These are phyloP conservation scores for Casaregolazyma suthepensis DNA, from an alignment of 1,139 yeast genomes.

Conservation along the genomic window DNA sequence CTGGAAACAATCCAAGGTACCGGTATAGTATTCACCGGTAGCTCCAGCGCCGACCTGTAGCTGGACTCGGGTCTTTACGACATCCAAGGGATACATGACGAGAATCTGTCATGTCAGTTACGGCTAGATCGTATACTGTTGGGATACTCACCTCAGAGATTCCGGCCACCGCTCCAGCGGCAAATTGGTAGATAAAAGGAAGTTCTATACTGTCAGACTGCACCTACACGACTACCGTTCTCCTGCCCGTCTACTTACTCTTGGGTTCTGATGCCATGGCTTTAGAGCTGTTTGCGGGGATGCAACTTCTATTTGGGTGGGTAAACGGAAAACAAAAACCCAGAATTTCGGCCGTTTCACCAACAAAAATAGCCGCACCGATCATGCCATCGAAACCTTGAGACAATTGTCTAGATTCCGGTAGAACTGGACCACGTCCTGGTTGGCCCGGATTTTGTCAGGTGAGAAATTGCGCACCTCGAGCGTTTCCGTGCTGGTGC, in stretches of 20 bases:
- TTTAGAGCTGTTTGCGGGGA: conserved; percentile 1
- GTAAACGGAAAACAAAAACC: background rate
- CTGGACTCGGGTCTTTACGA: conserved; percentile 96
- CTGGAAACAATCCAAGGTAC: conserved; percentile 75
- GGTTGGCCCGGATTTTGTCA: conserved; percentile 56
- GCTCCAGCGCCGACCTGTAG: conserved; percentile 51
- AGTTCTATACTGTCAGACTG: conserved; percentile 37
- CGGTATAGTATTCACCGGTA: conserved; percentile 63
- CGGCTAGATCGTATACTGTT: background rate
- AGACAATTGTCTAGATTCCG: conserved; percentile 13
- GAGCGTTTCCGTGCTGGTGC: conserved; percentile 64
- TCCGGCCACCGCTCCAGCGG: conserved; percentile 96
- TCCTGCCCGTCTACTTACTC: conserved; percentile 2
- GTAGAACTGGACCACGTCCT: conserved; percentile 64
- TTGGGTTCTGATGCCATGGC: conserved; percentile 1
- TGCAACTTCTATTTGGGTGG: background rate
- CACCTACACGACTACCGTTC: background rate
- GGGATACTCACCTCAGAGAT: conserved; percentile 58
- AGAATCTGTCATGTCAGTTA: conserved; percentile 43
- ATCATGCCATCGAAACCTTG: background rate
- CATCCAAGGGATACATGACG: conserved; percentile 97
- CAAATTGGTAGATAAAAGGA: conserved; percentile 86
- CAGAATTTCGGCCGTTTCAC: background rate
- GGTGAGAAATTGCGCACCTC: conserved; percentile 70
- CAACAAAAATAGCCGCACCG: background rate